These are phyloP conservation scores for Boletus pseudopeckii DNA, from an alignment of 768 basidiomycete genomes.

Conservation along the genomic window DNA sequence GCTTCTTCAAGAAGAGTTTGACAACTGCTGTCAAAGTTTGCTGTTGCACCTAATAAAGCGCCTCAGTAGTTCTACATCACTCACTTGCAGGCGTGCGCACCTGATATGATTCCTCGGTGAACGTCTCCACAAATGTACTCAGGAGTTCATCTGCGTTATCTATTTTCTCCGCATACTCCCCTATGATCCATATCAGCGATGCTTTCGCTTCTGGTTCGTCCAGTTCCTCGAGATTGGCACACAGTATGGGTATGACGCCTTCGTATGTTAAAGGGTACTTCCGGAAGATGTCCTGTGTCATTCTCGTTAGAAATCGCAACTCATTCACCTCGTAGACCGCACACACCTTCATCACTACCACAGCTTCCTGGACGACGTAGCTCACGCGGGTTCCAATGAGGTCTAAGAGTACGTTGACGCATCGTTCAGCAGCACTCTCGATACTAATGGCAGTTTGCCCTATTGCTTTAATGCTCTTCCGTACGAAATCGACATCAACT, in stretches of 20 bases:
- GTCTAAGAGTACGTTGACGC: constrained; percentile 90
- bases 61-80: background rate
- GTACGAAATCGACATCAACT: constrained; percentile 97
- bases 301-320: background rate
- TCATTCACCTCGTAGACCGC: background rate
- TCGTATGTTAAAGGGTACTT: constrained; percentile 97
- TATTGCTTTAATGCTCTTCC: constrained; percentile 91
- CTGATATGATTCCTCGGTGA: constrained; percentile 90
- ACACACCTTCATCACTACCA: constrained; percentile 95
- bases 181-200: constrained; percentile 98
- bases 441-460: constrained; percentile 97
- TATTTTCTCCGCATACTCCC: constrained; percentile 96
- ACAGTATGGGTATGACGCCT: constrained; percentile 92
- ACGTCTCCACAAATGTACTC: constrained; percentile 85
- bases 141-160: constrained; percentile 95
- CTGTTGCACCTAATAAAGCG: constrained; percentile 55
- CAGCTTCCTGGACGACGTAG: constrained; percentile 97
- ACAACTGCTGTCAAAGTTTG: constrained; percentile 93
- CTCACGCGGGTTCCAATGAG: constrained; percentile 90
- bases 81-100: constrained; percentile 36
- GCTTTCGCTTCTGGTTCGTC: constrained; percentile 99
- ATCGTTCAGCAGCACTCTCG: constrained; percentile 87
- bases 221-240: constrained; percentile 91
- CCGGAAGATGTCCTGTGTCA: constrained; percentile 87
- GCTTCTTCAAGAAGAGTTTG: constrained; percentile 93